phyloP scores from a whole-genome alignment of 2,329 filamentous ascomycete genomes.

The Fusarium irregulare region DNA sequence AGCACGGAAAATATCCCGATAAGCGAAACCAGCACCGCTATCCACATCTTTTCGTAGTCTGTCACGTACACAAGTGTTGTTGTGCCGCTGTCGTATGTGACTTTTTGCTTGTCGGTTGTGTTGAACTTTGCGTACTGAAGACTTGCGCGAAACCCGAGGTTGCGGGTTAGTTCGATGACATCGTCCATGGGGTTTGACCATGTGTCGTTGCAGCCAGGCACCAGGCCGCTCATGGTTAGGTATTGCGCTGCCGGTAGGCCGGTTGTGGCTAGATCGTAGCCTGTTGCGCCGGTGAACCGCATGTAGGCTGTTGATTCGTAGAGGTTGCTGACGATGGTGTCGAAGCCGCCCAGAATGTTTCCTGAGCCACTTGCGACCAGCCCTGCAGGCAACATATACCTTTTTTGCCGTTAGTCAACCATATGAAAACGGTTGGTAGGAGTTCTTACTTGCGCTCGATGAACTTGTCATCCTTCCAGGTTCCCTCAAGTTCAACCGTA shows the following conservation, averaged over 20 bases:
- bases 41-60: slow-evolving; percentile 38
- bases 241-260: slow-evolving; percentile 37
- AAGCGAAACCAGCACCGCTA: slow-evolving; percentile 31
- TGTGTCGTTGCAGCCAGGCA: slow-evolving; percentile 9
- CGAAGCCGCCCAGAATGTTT: slow-evolving; percentile 36
- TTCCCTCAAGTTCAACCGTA: slow-evolving; percentile 19
- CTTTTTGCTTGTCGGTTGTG: slow-evolving; percentile 32
- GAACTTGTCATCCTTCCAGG: slow-evolving; percentile 37
- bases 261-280: slow-evolving; percentile 14
- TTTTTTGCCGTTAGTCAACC: too few relatives aligned
- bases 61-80: slow-evolving; percentile 34
- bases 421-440: too few relatives aligned
- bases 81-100: slow-evolving; percentile 22
- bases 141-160: slow-evolving; percentile 38
- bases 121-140: slow-evolving; percentile 36
- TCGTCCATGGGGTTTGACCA: slow-evolving; percentile 42
- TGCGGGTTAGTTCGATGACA: slow-evolving; percentile 38
- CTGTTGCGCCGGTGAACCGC: slow-evolving; percentile 30
- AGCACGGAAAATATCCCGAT: slow-evolving; percentile 34
- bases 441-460: slow-evolving; percentile 28
- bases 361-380: slow-evolving; percentile 5
- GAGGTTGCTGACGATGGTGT: slow-evolving; percentile 18
- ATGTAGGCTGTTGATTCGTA: slow-evolving; percentile 25
- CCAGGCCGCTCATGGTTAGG: slow-evolving; percentile 24
- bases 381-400: slow-evolving; percentile 32